Evolutionary conservation across 1,284 basidiomycete genomes (phyloP).

Genomic region (Malassezia nana): DNA sequence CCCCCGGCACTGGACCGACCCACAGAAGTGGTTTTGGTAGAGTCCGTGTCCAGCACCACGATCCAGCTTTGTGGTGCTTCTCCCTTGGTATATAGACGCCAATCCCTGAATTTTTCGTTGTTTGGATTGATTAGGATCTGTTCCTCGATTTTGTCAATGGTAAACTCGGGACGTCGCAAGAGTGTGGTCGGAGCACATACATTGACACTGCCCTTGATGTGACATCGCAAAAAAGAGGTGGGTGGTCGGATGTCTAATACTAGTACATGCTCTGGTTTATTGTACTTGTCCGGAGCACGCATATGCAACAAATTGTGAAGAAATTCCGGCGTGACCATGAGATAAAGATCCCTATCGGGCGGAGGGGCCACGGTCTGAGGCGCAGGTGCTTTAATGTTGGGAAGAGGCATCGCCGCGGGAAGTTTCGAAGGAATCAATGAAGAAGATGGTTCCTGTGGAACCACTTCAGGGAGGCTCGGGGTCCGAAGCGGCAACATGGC

Average conservation of each 20-base stretch:
- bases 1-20: slow-evolving; percentile 39
- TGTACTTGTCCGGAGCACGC: not conserved
- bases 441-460: not conserved
- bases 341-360: not conserved
- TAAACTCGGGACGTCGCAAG: slow-evolving; percentile 52
- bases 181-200: slow-evolving; percentile 87
- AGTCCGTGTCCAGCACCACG: slow-evolving; percentile 42
- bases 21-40: slow-evolving; percentile 24
- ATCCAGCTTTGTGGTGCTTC: slow-evolving; percentile 16
- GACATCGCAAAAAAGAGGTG: slow-evolving; percentile 31
- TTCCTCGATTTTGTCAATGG: slow-evolving; percentile 37
- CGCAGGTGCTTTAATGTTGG: not conserved
- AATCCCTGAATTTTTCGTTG: slow-evolving; percentile 23
- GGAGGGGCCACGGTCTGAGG: not conserved
- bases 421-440: not conserved
- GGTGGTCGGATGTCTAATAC: slow-evolving; percentile 81
- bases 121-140: slow-evolving; percentile 36
- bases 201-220: slow-evolving; percentile 58
- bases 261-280: slow-evolving; percentile 20
- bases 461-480: not conserved
- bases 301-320: not conserved
- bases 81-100: slow-evolving; percentile 13
- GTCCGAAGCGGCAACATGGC: not conserved
- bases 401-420: not conserved
- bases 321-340: not conserved